Base-by-base conservation (phyloP, 2,329 filamentous ascomycete genomes). In the Pseudogymnoascus sp. region DNA sequence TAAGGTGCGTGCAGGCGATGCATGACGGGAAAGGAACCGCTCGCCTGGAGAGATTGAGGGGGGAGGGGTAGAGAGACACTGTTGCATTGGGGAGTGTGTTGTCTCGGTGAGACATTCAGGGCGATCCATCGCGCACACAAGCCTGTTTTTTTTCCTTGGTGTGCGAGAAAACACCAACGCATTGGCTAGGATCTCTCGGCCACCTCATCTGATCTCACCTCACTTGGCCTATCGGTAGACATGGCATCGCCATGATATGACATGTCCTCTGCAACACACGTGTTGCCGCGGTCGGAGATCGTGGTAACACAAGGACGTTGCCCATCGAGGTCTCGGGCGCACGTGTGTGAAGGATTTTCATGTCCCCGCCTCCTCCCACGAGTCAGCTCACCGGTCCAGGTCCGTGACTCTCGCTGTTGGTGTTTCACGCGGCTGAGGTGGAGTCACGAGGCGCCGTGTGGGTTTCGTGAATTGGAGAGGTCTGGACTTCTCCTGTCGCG, bases 11-110 rank as follows among this genome's bases (percentile, higher is more conserved):
- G 46, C 14, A 53, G 14, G 6, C 12, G 46, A n/a, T 50, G 21
- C 46, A 53, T 25, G 12, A 31, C 46, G 25, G 46, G 46, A 53
- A 8, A 14, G n/a, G 25, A 53, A 53, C 46, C 46, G 46, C 46
- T 53, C 46, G 46, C 46, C 46, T 53, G 46, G 46, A 53, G 46
- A 53, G 46, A 53, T 53, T 53, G 46, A 53, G 12, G 25, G 44
- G n/a, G 21, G 46, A 12, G 46, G 46, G 25, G 46, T 18, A 31
- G 46, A 31, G 14, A 53, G 10, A 31, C 8, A 18, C 14, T 31
- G 25, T 18, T 31, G 14, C n/a, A 31, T 53, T 53, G 23, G 46
- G 4, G 46, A 53, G 46, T 16, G 46, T 18, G 46, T 31, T 53
- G 46, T 53, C 46, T 53, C 46, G 46, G 46, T 53, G 46, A 53